Conservation (phyloP, 108 stramenopile genomes). For the Tribonema minus region DNA sequence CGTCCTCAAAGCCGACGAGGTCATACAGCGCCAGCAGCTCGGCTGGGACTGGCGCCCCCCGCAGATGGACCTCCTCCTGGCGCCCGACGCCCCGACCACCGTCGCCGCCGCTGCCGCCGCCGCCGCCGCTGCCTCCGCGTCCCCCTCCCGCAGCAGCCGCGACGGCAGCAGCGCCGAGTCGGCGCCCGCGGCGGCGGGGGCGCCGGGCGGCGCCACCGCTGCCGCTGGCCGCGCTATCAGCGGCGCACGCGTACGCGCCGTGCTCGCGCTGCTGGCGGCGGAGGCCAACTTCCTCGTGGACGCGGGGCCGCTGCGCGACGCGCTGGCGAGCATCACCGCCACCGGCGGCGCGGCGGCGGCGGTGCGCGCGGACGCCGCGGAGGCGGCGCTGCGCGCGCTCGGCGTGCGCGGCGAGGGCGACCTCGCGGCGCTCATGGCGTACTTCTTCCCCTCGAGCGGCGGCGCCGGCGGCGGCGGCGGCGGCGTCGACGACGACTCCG, state of each 20-base stretch:
- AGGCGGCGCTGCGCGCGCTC: slow-evolving; percentile 55
- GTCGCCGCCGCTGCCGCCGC: not conserved
- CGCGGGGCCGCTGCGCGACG: slow-evolving; percentile 16
- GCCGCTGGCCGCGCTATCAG: slow-evolving; percentile 41
- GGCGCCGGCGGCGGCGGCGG: too few species aligned
- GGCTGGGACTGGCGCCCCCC: slow-evolving; percentile 61
- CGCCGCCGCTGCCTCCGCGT: not conserved
- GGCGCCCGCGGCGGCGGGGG: not conserved
- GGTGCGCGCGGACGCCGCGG: slow-evolving; percentile 53
- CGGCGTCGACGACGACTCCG: slow-evolving; percentile 40
- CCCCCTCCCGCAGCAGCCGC: not conserved
- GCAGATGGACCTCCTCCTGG: slow-evolving; percentile 31
- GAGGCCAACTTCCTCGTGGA: slow-evolving; percentile 65
- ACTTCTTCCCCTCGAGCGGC: too few species aligned
- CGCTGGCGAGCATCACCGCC: slow-evolving; percentile 48
- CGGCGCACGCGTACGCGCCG: slow-evolving; percentile 47
- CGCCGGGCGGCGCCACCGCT: not conserved
- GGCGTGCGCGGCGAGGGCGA: slow-evolving; percentile 52
- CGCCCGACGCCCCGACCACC: not conserved
- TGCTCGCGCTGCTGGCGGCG: slow-evolving; percentile 51
- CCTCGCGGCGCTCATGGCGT: slow-evolving; percentile 48
- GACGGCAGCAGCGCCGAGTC: not conserved
- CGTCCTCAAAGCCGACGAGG: slow-evolving; percentile 32
- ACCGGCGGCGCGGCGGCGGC: too few species aligned
- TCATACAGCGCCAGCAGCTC: slow-evolving; percentile 64